Percentiles rank a stretch among this genome's conserved stretches.
phyloP scores from a whole-genome alignment of 2,329 filamentous ascomycete genomes.

The Colletotrichum echinochloae region DNA sequence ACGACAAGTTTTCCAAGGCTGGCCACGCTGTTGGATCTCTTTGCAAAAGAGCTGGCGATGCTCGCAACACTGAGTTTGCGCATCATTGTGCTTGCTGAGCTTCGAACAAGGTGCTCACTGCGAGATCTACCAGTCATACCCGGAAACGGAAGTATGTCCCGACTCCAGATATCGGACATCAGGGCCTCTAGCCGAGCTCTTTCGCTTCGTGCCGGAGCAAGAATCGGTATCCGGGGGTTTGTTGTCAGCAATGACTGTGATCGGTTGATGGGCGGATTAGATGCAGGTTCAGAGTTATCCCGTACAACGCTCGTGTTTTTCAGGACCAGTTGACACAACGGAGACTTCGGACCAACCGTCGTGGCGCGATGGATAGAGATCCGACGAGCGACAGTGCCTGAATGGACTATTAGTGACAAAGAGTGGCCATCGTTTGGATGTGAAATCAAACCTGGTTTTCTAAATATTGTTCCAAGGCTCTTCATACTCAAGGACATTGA shows the following conservation, averaged over 20 bases:
- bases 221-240: constrained; percentile 72
- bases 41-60: constrained; percentile 81
- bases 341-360: constrained; percentile 76
- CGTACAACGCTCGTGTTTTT: constrained; percentile 83
- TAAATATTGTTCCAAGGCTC: constrained; percentile 80
- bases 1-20: constrained; percentile 48
- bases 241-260: constrained; percentile 83
- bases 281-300: constrained; percentile 58
- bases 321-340: constrained; percentile 82
- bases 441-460: constrained; percentile 69
- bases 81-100: constrained; percentile 88
- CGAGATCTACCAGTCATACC: constrained; percentile 77
- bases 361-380: constrained; percentile 85
- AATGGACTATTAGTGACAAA: not conserved
- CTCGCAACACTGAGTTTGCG: constrained; percentile 87
- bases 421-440: not conserved
- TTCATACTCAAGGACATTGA: constrained; percentile 78
- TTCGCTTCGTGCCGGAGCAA: constrained; percentile 81
- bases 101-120: constrained; percentile 78
- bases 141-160: constrained; percentile 82
- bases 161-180: constrained; percentile 85
- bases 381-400: constrained; percentile 72
- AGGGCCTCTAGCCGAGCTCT: constrained; percentile 80
- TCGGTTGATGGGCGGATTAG: constrained; percentile 72
- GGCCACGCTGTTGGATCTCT: constrained; percentile 72